Conservation (phyloP, 495 filamentous ascomycete genomes). For the Monascus purpureus region DNA sequence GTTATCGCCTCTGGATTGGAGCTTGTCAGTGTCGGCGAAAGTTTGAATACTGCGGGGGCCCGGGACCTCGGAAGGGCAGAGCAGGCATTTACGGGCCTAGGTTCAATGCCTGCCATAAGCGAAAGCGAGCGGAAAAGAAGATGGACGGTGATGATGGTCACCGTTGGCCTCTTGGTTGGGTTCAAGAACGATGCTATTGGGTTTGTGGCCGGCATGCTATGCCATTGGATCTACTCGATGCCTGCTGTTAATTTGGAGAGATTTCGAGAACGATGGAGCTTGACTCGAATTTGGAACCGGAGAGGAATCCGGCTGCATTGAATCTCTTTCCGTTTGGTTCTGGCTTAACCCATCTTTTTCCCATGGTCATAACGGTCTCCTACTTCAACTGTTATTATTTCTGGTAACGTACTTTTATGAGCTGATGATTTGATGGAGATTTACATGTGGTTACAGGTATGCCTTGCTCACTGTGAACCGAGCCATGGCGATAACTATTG, state of each 20-base stretch:
- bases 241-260: constrained; percentile 16
- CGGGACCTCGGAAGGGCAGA: constrained; percentile 37
- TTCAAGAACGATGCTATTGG: constrained; percentile 83
- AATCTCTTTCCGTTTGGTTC: too few species aligned
- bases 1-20: constrained; percentile 81
- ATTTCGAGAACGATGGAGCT: constrained; percentile 13
- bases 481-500: too few species aligned
- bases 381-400: too few species aligned
- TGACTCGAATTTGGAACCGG: constrained; percentile 1
- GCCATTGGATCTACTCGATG: constrained; percentile 40
- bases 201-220: constrained; percentile 67
- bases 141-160: constrained; percentile 82
- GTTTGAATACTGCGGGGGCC: constrained; percentile 54
- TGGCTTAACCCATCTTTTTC: too few species aligned
- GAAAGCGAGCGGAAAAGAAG: constrained; percentile 52
- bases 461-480: too few species aligned
- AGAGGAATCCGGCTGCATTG: background rate
- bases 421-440: too few species aligned
- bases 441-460: too few species aligned
- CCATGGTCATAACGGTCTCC: too few species aligned
- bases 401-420: too few species aligned
- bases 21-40: constrained; percentile 68
- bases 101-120: constrained; percentile 19
- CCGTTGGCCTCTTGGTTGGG: constrained; percentile 64
- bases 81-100: constrained; percentile 20